Base-by-base conservation (phyloP, 768 basidiomycete genomes). In the Termitomyces sp. region DNA sequence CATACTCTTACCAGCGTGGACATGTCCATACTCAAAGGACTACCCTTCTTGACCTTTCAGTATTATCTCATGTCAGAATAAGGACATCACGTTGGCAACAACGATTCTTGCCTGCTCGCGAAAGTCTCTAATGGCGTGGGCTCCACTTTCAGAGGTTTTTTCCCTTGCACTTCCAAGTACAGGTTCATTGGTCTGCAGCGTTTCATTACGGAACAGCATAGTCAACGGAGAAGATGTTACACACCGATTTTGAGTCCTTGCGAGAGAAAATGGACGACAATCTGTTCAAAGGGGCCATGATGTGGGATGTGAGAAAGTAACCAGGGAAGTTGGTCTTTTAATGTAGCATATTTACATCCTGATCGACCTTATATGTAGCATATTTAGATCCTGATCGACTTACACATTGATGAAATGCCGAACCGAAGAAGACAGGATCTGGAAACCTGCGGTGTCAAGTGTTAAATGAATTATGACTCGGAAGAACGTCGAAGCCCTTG, bases 31-130 rank as follows among this genome's bases (percentile, higher is more conserved):
- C 66, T 69, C 9, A 79, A 64, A 12, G 73, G 68, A 29, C 70
- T 52, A 6, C 81, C 81, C 66, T 76, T 81, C 67, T 79, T 81
- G 57, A 83, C 68, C 83, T 84, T 66, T 29, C 20, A 17, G 31
- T 36, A 25, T 49, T 20, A 32, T 17, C 37, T 34, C 38, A 34
- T n/a, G 29, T 60, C 10, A 11, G 8, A 31, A 48, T 7, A 43
- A 32, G 3, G 7, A 11, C 25, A 34, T 38, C 12, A 29, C 14
- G 17, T 31, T n/a, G 29, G n/a, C 17, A 34, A 32, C 17, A 25
- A 20, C 14, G n/a, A 57, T 37, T n/a, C 37, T 25, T 71, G 81
- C 82, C 70, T 78, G 76, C 10, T 79, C 78, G 37, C 76, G 72
- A 57, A 83, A 76, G 47, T 77, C 78, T 36, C 74, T 74, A 60